Percentiles rank a stretch among this genome's conserved stretches.
These are phyloP conservation scores for Debaryomyces sp. DNA, from an alignment of 1,139 yeast species.

Conservation along the genomic window DNA sequence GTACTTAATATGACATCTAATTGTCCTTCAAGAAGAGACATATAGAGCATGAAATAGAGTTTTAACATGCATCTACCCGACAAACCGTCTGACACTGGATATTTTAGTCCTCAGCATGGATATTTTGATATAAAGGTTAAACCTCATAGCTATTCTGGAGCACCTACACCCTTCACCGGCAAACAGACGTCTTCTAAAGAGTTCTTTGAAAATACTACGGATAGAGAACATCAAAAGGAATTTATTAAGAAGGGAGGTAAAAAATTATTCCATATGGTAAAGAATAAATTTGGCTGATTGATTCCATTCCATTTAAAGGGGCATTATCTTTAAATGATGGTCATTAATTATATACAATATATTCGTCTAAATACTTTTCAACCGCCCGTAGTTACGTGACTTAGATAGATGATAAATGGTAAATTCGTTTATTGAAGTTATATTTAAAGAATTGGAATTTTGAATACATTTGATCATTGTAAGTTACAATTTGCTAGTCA, in stretches of 20 bases:
- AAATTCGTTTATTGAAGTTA: no score
- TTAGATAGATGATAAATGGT: not conserved
- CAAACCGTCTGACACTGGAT: constrained; percentile 31
- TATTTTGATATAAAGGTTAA: constrained; percentile 32
- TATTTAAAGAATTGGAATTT: not conserved
- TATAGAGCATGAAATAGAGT: not conserved
- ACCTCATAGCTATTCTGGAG: constrained; percentile 35
- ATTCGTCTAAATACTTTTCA: not conserved
- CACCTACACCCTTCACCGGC: constrained; percentile 39
- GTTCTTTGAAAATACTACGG: constrained; percentile 33
- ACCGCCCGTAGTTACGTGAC: not conserved
- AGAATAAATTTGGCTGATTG: constrained; percentile 18
- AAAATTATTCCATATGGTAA: constrained; percentile 23
- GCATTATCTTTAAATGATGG: not conserved
- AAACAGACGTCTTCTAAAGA: constrained; percentile 31
- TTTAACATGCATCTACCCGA: constrained; percentile 30
- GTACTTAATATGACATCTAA: not conserved
- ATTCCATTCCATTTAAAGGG: not conserved
- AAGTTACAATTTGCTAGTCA: not conserved
- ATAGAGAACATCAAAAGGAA: constrained; percentile 41
- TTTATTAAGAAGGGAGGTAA: constrained; percentile 36
- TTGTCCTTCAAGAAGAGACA: not conserved
- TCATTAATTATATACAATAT: not conserved
- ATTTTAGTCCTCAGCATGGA: constrained; percentile 35
- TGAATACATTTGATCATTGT: not conserved